phyloP scores from a whole-genome alignment of 2,329 filamentous ascomycete genomes.

The Fusarium domesticum region DNA sequence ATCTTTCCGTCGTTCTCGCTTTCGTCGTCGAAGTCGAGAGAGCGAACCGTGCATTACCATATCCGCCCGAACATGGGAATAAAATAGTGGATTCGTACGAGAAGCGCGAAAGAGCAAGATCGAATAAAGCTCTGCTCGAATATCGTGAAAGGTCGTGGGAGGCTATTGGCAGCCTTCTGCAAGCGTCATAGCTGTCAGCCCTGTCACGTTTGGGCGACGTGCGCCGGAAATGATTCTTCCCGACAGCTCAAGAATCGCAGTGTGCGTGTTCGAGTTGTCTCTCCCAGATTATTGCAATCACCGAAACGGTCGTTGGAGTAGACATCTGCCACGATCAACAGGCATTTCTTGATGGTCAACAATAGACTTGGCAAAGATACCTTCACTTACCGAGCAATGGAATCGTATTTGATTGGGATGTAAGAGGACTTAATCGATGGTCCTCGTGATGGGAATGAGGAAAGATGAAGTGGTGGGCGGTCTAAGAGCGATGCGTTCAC shows the following conservation, averaged over 20 bases:
- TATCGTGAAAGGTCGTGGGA: too few relatives aligned
- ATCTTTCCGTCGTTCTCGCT: too few relatives aligned
- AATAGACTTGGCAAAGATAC: not conserved
- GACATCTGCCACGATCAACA: not conserved
- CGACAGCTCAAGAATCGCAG: not conserved
- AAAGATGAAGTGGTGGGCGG: not conserved
- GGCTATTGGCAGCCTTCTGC: not conserved
- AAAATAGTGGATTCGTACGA: too few relatives aligned
- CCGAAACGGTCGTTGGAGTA: too few relatives aligned
- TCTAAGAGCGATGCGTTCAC: not conserved
- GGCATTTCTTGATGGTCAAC: constrained; percentile 1
- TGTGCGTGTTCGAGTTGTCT: not conserved
- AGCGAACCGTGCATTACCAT: too few relatives aligned
- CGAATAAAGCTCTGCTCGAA: constrained; percentile 2
- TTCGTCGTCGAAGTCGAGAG: too few relatives aligned
- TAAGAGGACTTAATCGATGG: not conserved
- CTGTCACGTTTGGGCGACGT: too few relatives aligned
- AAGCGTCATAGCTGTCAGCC: constrained; percentile 1
- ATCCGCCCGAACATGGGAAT: too few relatives aligned
- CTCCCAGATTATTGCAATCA: not conserved
- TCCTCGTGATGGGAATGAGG: constrained; percentile 1
- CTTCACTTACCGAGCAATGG: constrained; percentile 1
- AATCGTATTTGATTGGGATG: not conserved
- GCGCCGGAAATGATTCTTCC: not conserved
- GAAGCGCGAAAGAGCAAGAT: constrained; percentile 1